Base-by-base conservation (phyloP, 768 basidiomycete genomes). In the Panaeolus papilionaceus region DNA sequence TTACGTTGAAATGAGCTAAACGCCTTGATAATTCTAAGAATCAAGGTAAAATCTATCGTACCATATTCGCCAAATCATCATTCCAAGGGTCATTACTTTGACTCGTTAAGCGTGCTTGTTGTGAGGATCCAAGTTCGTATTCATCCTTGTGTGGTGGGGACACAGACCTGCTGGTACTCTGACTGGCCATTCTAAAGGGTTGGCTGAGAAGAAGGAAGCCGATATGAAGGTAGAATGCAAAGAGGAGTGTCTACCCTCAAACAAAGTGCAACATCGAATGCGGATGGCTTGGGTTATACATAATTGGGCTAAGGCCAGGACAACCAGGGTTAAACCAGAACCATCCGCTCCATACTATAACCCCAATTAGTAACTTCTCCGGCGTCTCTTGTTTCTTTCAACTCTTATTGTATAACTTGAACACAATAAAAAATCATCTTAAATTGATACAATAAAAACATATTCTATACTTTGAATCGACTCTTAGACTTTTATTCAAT, bases 1-100 rank as follows among this genome's bases (percentile, higher is more conserved):
- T 28, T 38, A 18, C 7, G 3, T 18, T 5, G 20, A 61, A 14
- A 61, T 58, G 18, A 40, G 61, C 9, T 16, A 28, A 38, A 23
- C 26, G 61, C 45, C 66, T 33, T 62, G 58, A 42, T 58, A 33
- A 62, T n/a, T 38, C 20, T 61, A 40, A 39, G 40, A 61, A 38
- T 39, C 18, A 42, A 3, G 9, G 42, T 33, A 33, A 33, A 44
- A 16, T 16, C 14, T 44, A 44, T 44, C 61, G 54, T 18, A 75
- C 74, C 72, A 72, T 74, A 63, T 71, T 69, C 38, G 70, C 14
- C 20, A 72, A 69, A 61, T 75, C 72, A 49, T 75, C 71, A 37
- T 73, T 68, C 72, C 71, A 73, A 1, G 70, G 69, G 62, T 71
- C 70, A 47, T 71, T 66, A 2, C 14, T 37, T 16, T 58, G 62